Evolutionary conservation across 176 grass and related monocot genomes (phyloP).

Genomic region (Carex pumila): DNA sequence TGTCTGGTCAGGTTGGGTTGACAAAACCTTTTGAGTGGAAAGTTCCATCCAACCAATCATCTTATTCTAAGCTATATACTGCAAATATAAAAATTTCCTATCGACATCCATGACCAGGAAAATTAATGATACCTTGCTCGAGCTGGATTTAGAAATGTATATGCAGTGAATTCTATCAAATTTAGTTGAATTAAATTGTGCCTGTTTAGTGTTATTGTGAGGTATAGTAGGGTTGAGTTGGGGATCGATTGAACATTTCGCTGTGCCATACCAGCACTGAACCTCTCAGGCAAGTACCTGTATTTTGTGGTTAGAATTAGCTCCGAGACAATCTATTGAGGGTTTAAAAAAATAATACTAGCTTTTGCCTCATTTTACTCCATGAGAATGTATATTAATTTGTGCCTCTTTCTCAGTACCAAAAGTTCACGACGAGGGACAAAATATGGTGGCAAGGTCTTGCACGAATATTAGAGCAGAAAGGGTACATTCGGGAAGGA

Average conservation of each 20-base stretch:
- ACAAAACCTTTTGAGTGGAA: not conserved
- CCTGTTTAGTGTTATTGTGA: not conserved
- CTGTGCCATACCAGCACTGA: not conserved
- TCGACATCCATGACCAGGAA: not conserved
- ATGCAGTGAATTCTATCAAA: not conserved
- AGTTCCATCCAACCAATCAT: not conserved
- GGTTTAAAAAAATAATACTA: not conserved
- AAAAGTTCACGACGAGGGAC: constrained; percentile 52
- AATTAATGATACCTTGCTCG: not conserved
- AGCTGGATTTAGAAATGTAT: not conserved
- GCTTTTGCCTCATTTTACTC: not conserved
- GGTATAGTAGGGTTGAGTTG: not conserved
- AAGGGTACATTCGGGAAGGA: constrained; percentile 66
- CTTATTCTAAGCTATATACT: not conserved
- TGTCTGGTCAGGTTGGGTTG: not conserved
- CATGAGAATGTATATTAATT: not conserved
- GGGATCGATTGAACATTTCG: not conserved
- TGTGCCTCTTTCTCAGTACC: constrained; percentile 34
- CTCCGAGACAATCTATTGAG: not conserved
- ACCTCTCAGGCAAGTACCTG: not conserved
- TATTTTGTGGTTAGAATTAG: not conserved
- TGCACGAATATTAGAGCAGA: constrained; percentile 51
- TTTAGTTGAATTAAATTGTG: not conserved
- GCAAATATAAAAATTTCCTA: not conserved
- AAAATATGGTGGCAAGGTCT: constrained; percentile 84